Evolutionary conservation across 139 green algal species (phyloP).

Genomic region (Chlorella sp.): DNA sequence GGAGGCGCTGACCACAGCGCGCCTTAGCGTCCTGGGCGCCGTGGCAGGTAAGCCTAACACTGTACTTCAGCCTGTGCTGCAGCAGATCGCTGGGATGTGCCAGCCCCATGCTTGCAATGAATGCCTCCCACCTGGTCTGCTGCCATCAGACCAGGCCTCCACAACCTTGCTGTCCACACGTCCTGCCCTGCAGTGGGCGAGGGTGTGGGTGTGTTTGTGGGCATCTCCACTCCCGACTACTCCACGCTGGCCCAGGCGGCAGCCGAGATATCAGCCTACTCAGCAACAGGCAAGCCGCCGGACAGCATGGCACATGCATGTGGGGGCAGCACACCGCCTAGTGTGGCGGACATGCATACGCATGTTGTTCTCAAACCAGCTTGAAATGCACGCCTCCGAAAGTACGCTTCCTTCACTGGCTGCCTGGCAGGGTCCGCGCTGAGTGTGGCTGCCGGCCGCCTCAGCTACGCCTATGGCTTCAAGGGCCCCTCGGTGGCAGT

Average conservation of each 20-base stretch:
- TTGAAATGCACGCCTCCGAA: no score
- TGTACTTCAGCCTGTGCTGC: background rate
- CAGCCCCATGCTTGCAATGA: background rate
- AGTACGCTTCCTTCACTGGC: background rate
- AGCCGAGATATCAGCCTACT: slow-evolving; percentile 15
- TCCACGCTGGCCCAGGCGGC: background rate
- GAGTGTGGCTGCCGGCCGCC: slow-evolving; percentile 76
- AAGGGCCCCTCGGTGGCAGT: slow-evolving; percentile 73
- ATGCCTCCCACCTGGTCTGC: background rate
- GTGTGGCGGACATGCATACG: no score
- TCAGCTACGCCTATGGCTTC: slow-evolving; percentile 81
- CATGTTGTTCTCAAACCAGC: no score
- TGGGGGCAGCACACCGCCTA: no score
- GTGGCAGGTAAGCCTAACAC: slow-evolving; percentile 58
- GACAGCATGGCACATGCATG: no score
- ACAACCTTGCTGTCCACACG: background rate
- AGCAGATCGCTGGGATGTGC: background rate
- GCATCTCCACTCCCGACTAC: slow-evolving; percentile 44
- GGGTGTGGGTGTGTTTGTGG: slow-evolving; percentile 70
- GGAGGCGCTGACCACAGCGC: slow-evolving; percentile 33
- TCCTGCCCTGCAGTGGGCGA: background rate
- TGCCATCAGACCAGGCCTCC: background rate
- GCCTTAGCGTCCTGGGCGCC: slow-evolving; percentile 37
- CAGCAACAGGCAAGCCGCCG: background rate
- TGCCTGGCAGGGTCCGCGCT: slow-evolving; percentile 43